Percentiles rank a stretch among this genome's conserved stretches.
Evolutionary conservation across 1,284 basidiomycete genomes (phyloP).

Genomic region (Malassezia equina): DNA sequence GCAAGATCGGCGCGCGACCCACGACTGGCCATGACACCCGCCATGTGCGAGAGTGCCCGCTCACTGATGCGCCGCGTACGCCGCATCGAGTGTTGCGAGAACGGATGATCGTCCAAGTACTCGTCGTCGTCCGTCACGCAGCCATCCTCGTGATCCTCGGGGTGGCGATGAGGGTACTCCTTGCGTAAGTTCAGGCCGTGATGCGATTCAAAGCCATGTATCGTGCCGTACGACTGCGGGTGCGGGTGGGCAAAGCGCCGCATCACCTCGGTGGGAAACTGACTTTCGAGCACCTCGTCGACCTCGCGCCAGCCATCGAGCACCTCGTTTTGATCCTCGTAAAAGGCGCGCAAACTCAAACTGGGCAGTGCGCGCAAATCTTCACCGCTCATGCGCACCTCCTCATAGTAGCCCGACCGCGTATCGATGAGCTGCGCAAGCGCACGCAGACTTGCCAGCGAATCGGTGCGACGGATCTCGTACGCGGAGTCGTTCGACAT

Average conservation of each 20-base stretch:
- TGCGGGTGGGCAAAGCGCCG: constrained; percentile 26
- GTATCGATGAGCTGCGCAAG: constrained; percentile 38
- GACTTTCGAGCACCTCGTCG: constrained; percentile 44
- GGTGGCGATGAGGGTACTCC: constrained; percentile 18
- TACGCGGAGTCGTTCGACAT: constrained; percentile 4
- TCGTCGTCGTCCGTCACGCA: constrained; percentile 31
- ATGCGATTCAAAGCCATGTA: background rate
- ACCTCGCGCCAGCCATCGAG: constrained; percentile 44
- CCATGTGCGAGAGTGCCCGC: constrained; percentile 14
- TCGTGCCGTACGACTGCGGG: background rate
- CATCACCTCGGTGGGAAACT: constrained; percentile 43
- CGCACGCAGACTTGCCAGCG: constrained; percentile 32
- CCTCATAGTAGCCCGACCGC: constrained; percentile 37
- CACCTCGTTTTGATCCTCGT: constrained; percentile 36
- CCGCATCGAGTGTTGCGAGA: constrained; percentile 3
- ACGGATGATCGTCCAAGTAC: constrained; percentile 6
- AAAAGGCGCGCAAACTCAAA: constrained; percentile 28
- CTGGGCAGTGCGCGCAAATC: constrained; percentile 22
- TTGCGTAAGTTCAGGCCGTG: background rate
- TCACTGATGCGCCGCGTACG: constrained; percentile 17
- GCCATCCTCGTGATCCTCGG: constrained; percentile 25
- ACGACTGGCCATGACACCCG: background rate
- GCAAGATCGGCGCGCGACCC: constrained; percentile 2
- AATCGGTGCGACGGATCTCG: constrained; percentile 18
- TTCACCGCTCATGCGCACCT: constrained; percentile 23